Percentiles rank a stretch among this genome's conserved stretches.
phyloP scores from a whole-genome alignment of 805 yeast genomes.

The Zygotorulaspora danielsina region DNA sequence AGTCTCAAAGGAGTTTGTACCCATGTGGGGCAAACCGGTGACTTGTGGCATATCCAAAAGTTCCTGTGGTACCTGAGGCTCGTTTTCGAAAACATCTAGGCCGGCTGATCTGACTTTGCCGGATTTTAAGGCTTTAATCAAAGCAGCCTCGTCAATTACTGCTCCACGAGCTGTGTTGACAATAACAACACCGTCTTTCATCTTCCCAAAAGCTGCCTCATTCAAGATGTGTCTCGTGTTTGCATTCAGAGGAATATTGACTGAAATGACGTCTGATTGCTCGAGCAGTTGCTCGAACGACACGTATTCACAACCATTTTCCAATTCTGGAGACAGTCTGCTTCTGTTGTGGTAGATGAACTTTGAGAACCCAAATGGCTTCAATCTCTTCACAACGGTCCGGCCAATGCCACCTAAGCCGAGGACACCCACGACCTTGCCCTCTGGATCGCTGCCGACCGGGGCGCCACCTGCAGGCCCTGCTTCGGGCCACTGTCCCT shows the following conservation, averaged over 20 bases:
- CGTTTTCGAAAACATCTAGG: conserved; percentile 70
- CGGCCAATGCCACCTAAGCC: conserved; percentile 93
- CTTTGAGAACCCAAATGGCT: conserved; percentile 71
- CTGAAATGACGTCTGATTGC: conserved; percentile 63
- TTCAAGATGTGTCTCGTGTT: conserved; percentile 67
- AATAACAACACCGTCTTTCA: conserved; percentile 72
- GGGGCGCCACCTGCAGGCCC: conserved; percentile 61
- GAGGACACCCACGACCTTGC: conserved; percentile 70
- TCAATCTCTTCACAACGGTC: conserved; percentile 64
- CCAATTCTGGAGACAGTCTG: conserved; percentile 55
- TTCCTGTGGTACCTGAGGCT: conserved; percentile 67
- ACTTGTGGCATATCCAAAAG: conserved; percentile 60
- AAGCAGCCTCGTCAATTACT: conserved; percentile 61
- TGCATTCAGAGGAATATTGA: conserved; percentile 73
- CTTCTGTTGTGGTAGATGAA: conserved; percentile 70
- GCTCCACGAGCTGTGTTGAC: conserved; percentile 91
- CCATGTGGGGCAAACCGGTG: conserved; percentile 84
- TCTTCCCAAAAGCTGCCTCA: conserved; percentile 53
- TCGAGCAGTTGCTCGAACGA: conserved; percentile 62
- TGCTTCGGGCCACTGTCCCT: conserved; percentile 57
- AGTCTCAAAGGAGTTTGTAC: conserved; percentile 74
- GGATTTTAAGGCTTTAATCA: conserved; percentile 50
- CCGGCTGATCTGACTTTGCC: conserved; percentile 70
- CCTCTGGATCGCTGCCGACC: conserved; percentile 70
- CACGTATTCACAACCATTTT: conserved; percentile 66